Base-by-base conservation (phyloP, 306 rosid genomes). In the Cicer judaicum region DNA sequence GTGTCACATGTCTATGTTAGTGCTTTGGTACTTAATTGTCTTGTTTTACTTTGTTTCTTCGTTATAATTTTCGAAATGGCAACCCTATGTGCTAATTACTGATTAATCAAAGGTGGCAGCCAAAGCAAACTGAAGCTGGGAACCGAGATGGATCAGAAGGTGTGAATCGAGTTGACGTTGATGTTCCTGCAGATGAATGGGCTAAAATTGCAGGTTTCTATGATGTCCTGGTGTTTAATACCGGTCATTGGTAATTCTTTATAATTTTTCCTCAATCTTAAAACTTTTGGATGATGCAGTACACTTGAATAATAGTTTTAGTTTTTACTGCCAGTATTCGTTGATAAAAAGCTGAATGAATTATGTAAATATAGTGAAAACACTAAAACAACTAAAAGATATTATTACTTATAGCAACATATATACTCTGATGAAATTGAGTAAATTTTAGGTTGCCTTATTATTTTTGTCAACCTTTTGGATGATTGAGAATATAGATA, bases 121-220 rank as follows among this genome's bases (percentile, higher is more conserved):
- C 91, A 43, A 88, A 89, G 75, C 65, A 75, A 74, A 52, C 88
- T 7, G 76, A 79, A 34, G 34, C 49, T 34, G 81, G 83, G 48
- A 52, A 69, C 40, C 81, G 81, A 75, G 87, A 81, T 66, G 90
- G 84, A 81, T 70, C 81, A 13, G 84, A 89, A 79, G 97, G 97
- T 76, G 64, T 80, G 41, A 67, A 87, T 80, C 86, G 92, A 59
- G 94, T 91, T 10, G 98, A 93, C 76, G 96, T 88, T 54, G 98
- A 93, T 87, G 82, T 81, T 84, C 97, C 98, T 52, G 92, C 96
- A 10, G 91, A 87, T 80, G 96, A 89, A 59, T 93, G 98, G 98
- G 87, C 79, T 60, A 78, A 68, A 76, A 89, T 93, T 68, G 64
- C 84, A 67, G 82, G 84, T 65, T 93, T 89, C 87, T 93, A 91